Evolutionary conservation across 352 stramenopile species (phyloP), one percentile per base, ranked within the genome.

Genomic region (Thraustochytrium sp.): DNA sequence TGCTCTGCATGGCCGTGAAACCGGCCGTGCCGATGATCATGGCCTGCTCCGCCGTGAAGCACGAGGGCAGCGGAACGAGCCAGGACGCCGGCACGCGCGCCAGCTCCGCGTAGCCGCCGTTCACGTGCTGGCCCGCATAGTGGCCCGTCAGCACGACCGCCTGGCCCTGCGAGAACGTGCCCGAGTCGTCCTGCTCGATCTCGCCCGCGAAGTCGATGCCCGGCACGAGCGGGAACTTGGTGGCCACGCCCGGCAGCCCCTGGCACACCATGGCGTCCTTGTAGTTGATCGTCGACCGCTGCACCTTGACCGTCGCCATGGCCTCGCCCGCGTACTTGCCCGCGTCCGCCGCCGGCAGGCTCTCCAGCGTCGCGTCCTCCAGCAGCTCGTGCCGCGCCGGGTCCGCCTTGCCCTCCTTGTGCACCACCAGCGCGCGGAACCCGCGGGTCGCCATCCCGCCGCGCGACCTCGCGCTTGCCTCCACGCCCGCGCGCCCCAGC

Each of bases 11-110:
- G n/a, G 85, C 75, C 34, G 86, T 89, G 9, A 85, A 85, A 29
- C 85, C 86, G 36, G 85, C 86, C 29, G 86, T 89, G 40, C 86
- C 86, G 72, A 88, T 83, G 76, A 82, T 85, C 48, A 85, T 80
- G 13, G 85, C 80, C 18, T 72, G 29, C 11, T 64, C 26, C 21
- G 72, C 23, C 1, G 31, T 23, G 29, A 88, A 76, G 29, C 23
- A 64, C 23, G 82, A 68, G 18, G 86, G 86, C 13, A 82, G 42
- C 23, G 80, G 53, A 3, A 87, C 56, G 63, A 85, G 64, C 76
- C 83, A 87, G 37, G 86, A 53, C 21, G 56, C 23, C 31, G 64
- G 74, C 2, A 88, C 40, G 38, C 49, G 16, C 40, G 62, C 75
- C 36, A 62, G 34, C 75, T 86, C 82, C 26, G 63, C 62, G 65